phyloP scores from a whole-genome alignment of 441 rosid species.

The Pelargonium fulgidum region DNA sequence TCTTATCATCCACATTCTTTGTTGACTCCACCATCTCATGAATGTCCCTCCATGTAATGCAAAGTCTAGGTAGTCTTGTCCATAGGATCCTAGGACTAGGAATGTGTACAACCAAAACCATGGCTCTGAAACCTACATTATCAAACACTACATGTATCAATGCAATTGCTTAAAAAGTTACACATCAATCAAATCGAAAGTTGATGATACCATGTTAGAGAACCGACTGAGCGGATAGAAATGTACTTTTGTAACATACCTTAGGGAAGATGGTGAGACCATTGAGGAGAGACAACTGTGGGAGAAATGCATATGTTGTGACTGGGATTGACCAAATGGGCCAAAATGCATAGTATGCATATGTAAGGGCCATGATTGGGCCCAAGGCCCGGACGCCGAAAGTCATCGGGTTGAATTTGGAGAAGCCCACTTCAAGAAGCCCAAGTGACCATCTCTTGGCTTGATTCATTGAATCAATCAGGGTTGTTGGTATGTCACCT shows the following conservation, averaged over 20 bases:
- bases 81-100: background rate
- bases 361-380: slow-evolving; percentile 22
- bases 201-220: no score
- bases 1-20: slow-evolving; percentile 1
- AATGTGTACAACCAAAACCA: background rate
- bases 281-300: slow-evolving; percentile 18
- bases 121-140: background rate
- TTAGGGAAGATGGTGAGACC: slow-evolving; percentile 21
- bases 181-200: no score
- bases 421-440: slow-evolving; percentile 16
- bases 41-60: background rate
- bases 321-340: slow-evolving; percentile 16
- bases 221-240: no score
- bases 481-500: slow-evolving; percentile 20
- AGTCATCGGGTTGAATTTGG: slow-evolving; percentile 14
- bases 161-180: no score
- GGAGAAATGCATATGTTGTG: slow-evolving; percentile 19
- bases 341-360: slow-evolving; percentile 13
- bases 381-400: slow-evolving; percentile 15
- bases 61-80: background rate
- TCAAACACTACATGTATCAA: no score
- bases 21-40: background rate
- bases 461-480: slow-evolving; percentile 20
- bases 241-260: slow-evolving; percentile 6
- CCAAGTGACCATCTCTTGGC: slow-evolving; percentile 20